Evolutionary conservation across 306 rosid species (phyloP).

Genomic region (Cajanus cajan): DNA sequence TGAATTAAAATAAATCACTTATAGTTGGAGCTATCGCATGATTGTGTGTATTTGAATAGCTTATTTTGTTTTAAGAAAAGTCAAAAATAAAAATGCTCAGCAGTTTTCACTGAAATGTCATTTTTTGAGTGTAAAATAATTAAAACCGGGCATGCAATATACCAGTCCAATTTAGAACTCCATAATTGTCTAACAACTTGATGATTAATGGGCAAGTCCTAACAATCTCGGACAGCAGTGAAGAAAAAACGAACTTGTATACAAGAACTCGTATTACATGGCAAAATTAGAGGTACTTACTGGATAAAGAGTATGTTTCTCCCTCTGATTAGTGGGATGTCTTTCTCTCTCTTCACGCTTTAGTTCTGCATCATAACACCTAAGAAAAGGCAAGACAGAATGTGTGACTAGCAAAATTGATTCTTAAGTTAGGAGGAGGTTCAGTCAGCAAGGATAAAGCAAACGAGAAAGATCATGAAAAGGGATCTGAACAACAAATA

Average conservation of each 20-base stretch:
- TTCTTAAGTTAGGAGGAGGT: background rate
- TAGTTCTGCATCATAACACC: constrained; percentile 83
- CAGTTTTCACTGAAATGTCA: background rate
- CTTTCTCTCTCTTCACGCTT: constrained; percentile 92
- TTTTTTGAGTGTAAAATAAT: background rate
- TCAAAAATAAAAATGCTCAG: background rate
- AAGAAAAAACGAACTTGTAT: background rate
- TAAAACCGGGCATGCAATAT: constrained; percentile 5
- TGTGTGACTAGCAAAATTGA: constrained; percentile 7
- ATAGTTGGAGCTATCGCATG: background rate
- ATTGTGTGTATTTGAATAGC: background rate
- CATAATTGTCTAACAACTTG: constrained; percentile 3
- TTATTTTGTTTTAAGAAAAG: background rate
- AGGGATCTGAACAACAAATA: constrained; percentile 6
- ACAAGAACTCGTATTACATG: constrained; percentile 4
- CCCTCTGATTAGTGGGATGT: constrained; percentile 86
- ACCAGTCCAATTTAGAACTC: background rate
- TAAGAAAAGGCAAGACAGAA: constrained; percentile 29
- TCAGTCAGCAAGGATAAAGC: background rate
- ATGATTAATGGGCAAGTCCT: background rate
- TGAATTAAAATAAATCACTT: background rate
- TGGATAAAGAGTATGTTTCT: constrained; percentile 67
- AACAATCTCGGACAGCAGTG: background rate
- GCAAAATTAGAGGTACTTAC: constrained; percentile 48
- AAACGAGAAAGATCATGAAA: background rate